Evolutionary conservation across 805 yeast species (phyloP).

Genomic region (Yamadazyma insecticola): DNA sequence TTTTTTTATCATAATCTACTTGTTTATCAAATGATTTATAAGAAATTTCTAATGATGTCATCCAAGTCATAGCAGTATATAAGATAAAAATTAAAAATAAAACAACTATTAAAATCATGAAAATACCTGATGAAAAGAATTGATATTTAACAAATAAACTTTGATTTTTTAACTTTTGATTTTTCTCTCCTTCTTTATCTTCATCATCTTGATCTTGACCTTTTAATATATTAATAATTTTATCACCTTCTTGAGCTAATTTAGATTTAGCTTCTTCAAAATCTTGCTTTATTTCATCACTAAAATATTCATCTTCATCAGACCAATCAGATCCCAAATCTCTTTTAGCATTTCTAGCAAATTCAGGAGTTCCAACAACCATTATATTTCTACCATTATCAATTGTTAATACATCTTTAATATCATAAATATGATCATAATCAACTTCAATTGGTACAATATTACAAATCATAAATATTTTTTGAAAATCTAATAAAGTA

Average conservation of each 20-base stretch:
- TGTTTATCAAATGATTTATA: slow-evolving; percentile 80
- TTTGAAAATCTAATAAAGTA: too few species aligned
- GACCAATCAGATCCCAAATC: too few species aligned
- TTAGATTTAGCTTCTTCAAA: slow-evolving; percentile 29
- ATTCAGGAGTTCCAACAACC: too few species aligned
- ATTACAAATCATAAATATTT: slow-evolving; percentile 4
- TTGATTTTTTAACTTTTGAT: slow-evolving; percentile 15
- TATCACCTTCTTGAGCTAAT: slow-evolving; percentile 23
- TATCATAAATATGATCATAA: too few species aligned
- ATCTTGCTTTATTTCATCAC: slow-evolving; percentile 24
- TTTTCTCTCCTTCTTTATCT: too few species aligned
- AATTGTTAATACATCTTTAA: too few species aligned
- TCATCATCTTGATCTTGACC: too few species aligned
- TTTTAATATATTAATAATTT: slow-evolving; percentile 16
- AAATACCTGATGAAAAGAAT: slow-evolving; percentile 76
- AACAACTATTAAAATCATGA: slow-evolving; percentile 69
- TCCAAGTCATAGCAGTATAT: slow-evolving; percentile 65
- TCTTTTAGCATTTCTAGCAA: too few species aligned
- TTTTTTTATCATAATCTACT: slow-evolving; percentile 48
- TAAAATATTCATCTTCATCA: slow-evolving; percentile 3
- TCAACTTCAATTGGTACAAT: too few species aligned
- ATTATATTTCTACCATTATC: too few species aligned
- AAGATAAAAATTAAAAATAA: slow-evolving; percentile 54
- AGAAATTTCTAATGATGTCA: slow-evolving; percentile 65
- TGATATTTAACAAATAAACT: slow-evolving; percentile 61